Base-by-base conservation (phyloP, 257 asterid species). In the Solanum dulcamara region DNA sequence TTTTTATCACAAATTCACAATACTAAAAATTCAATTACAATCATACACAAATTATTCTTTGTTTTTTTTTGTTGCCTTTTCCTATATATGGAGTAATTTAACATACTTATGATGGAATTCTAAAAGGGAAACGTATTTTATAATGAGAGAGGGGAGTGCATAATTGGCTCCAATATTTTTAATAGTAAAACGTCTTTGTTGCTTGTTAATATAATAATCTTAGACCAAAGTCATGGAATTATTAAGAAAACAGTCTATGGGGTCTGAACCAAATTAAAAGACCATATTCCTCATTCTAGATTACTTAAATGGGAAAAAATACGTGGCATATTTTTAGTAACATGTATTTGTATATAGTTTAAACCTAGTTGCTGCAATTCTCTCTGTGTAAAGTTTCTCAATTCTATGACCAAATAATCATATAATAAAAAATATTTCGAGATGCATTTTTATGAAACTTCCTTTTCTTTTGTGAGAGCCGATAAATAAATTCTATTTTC, bases 161-260 rank as follows among this genome's bases (percentile, higher is more conserved):
- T 91, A 92, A 92, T 92, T 93, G 94, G 89, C 86, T 89, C 95
- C 95, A 93, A 94, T 92, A 92, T 83, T 88, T 91, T 88, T 89
- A 87, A 85, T 51, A 3, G 84, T 88, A 89, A 64, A 70, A 46
- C 88, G 93, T 92, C 93, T 83, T 87, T 93, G 94, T 93, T 92
- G 92, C 92, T 91, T 91, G 88, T 84, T 9, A 70, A 70, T 35
- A 70, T 90, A 87, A 81, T 88, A 88, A 91, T 91, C 44, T 5
- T 83, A 24, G 64, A 71, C 87, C 67, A 86, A 59, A 87, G 83
- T 90, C 89, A 91, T 91, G 92, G 98, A 91, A 92, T 91, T 93
- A 10, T 88, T 85, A 83, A 91, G 88, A 90, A 91, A 90, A 89
- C 81, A 80, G 92, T 79, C 87, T 86, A 90, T 89, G 94, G 98